Conservation (phyloP, 202 grass and related monocot species). For the Hordeum pubiflorum region DNA sequence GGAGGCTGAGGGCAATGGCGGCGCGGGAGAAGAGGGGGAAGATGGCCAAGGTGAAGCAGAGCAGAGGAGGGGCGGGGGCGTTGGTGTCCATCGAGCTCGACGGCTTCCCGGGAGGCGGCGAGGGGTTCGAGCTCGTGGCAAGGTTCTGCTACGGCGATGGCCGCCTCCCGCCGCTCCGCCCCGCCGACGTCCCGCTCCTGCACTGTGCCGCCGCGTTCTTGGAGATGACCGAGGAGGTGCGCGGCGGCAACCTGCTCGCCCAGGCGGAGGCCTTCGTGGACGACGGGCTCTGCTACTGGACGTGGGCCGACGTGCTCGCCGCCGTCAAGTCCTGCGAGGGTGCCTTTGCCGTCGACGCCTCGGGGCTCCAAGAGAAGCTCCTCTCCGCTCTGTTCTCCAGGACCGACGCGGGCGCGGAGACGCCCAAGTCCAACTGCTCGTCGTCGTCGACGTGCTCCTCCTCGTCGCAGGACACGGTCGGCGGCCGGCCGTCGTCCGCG, state of each 20-base stretch:
- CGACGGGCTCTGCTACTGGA: conserved; percentile 68
- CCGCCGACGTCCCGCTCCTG: conserved; percentile 54
- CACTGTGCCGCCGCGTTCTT: conserved; percentile 60
- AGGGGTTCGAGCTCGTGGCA: conserved; percentile 63
- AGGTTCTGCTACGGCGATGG: conserved; percentile 86
- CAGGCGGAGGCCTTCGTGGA: conserved; percentile 69
- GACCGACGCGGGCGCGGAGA: conserved; percentile 48
- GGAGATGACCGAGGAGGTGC: conserved; percentile 77
- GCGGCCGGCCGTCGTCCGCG: conserved; percentile 33
- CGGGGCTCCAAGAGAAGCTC: conserved; percentile 48
- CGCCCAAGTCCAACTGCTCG: conserved; percentile 37
- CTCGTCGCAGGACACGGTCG: conserved; percentile 54
- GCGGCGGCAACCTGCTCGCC: conserved; percentile 62
- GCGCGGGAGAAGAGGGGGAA: neutral
- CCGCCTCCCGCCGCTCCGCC: conserved; percentile 35
- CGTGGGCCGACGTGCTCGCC: conserved; percentile 59
- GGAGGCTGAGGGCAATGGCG: conserved; percentile 54
- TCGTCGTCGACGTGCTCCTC: conserved; percentile 58
- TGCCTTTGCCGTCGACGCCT: conserved; percentile 21
- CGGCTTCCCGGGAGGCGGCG: conserved; percentile 72
- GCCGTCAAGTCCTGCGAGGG: conserved; percentile 60
- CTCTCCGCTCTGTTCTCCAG: conserved; percentile 64
- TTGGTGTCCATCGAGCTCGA: conserved; percentile 36
- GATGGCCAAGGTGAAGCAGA: neutral
- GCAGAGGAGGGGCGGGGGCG: neutral